These are phyloP conservation scores for Hypoxylon sp. DNA, from an alignment of 2,329 filamentous ascomycete species.

Conservation along the genomic window DNA sequence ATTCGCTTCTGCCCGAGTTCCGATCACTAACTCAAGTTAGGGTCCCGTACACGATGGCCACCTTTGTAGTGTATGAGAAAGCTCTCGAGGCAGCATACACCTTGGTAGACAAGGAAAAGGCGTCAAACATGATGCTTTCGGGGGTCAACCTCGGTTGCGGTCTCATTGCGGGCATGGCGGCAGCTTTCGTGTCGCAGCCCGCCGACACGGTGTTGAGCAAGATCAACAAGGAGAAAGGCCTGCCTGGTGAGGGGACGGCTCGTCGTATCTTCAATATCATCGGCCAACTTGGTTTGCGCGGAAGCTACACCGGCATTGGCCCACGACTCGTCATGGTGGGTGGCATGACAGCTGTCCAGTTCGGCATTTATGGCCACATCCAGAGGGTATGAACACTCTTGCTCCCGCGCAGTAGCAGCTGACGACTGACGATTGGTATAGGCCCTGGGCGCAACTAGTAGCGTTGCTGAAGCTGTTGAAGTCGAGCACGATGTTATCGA, in stretches of 20 bases:
- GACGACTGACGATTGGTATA: constrained; percentile 21
- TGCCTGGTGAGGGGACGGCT: constrained; percentile 35
- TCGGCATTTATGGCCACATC: constrained; percentile 41
- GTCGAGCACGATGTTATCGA: constrained; percentile 21
- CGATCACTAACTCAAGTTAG: constrained; percentile 18
- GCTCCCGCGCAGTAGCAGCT: background rate
- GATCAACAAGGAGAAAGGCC: constrained; percentile 41
- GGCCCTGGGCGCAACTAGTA: constrained; percentile 27
- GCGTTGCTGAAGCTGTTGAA: constrained; percentile 17
- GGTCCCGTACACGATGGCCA: constrained; percentile 42
- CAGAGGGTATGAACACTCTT: constrained; percentile 32
- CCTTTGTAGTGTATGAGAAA: constrained; percentile 41
- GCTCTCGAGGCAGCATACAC: constrained; percentile 35
- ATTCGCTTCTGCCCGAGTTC: background rate
- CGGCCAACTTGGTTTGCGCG: constrained; percentile 38
- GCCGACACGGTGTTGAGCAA: constrained; percentile 42
- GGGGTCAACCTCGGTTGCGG: constrained; percentile 40
- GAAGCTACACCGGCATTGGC: constrained; percentile 38
- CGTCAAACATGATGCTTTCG: constrained; percentile 32
- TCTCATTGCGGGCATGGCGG: constrained; percentile 40
- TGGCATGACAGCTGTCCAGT: constrained; percentile 40
- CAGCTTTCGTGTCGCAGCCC: constrained; percentile 41
- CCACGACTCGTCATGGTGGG: constrained; percentile 42
- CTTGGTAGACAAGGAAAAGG: constrained; percentile 34
- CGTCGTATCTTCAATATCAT: constrained; percentile 39